Base-by-base conservation (phyloP, 1,284 basidiomycete genomes). In the Trametes pubescens region DNA sequence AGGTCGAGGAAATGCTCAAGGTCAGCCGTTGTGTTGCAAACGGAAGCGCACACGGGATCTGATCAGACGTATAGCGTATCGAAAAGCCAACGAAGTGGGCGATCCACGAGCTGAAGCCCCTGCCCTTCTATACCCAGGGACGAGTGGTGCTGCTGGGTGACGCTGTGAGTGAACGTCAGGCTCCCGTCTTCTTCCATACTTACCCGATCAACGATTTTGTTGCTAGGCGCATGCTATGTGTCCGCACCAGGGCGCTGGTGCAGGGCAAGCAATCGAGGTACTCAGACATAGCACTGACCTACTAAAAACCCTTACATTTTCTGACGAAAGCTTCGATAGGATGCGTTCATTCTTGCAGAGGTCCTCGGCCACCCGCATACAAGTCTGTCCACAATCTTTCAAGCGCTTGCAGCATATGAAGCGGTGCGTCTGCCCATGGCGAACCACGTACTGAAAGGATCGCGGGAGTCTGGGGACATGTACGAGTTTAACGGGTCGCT, bases 261-360 rank as follows among this genome's bases (percentile, higher is more conserved):
- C 77, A 1, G 77, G 77, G 2, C 75, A 77, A 57, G 76, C 76
- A 1, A 76, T 78, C 46, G 77, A 78, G 67, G 77, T 75, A 53
- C 24, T 24, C 3, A 49, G 21, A n/a, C 26, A 26, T 37, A 21
- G 9, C 5, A 9, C 18, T 13, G 22, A 32, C 3, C 14, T n/a
- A 24, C n/a, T 8, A 35, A 9, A n/a, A 38, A 21, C 52, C n/a
- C n/a, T n/a, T 8, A 22, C 24, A 34, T 43, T 9, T 57, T 55
- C 13, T 29, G 16, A 29, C 24, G 13, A 2, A 47, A 10, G 22
- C 9, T 21, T 40, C 18, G 1, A 34, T 18, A 86, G 84, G 85
- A 87, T 65, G 85, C 84, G 1, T 85, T 79, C 64, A 74, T 86
- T 32, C 78, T 87, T 21, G 77, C 81, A 6, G 75, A 76, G 2